phyloP scores from a whole-genome alignment of 106 monocot species.

The Dioscorea alata region DNA sequence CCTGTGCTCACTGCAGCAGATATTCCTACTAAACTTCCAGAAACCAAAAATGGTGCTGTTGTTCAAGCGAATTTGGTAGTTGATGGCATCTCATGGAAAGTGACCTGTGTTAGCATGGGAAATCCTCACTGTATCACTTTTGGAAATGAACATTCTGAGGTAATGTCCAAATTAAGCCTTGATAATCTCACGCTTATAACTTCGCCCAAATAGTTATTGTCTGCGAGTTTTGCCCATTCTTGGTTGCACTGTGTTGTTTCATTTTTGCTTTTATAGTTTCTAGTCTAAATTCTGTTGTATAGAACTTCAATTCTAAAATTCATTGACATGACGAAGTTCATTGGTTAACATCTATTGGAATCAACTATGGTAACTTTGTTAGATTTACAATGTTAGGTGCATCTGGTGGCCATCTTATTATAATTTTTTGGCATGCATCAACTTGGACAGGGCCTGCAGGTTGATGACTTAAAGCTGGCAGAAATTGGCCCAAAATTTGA shows the following conservation, averaged over 20 bases:
- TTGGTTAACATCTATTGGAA: too few relatives aligned
- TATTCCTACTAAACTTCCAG: constrained; percentile 75
- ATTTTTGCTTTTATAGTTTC: too few relatives aligned
- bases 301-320: too few relatives aligned
- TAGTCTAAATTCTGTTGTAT: too few relatives aligned
- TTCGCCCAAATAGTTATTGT: too few relatives aligned
- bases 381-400: too few relatives aligned
- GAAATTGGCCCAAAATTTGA: constrained; percentile 97
- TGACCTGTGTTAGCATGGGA: constrained; percentile 99
- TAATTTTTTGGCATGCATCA: not conserved
- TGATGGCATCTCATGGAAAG: constrained; percentile 82
- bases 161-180: constrained; percentile 16
- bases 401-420: not conserved
- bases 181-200: too few relatives aligned
- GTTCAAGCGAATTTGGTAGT: constrained; percentile 59
- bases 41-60: constrained; percentile 64
- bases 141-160: constrained; percentile 45
- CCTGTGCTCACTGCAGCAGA: constrained; percentile 63
- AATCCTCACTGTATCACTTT: constrained; percentile 98
- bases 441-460: constrained; percentile 49
- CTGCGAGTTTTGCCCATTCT: too few relatives aligned
- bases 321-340: too few relatives aligned
- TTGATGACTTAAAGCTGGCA: constrained; percentile 73
- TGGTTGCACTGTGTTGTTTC: too few relatives aligned
- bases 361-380: too few relatives aligned